Evolutionary conservation across 208 protist species (phyloP), one percentile per base, ranked within the genome.

Genomic region (Trypanosoma brucei): DNA sequence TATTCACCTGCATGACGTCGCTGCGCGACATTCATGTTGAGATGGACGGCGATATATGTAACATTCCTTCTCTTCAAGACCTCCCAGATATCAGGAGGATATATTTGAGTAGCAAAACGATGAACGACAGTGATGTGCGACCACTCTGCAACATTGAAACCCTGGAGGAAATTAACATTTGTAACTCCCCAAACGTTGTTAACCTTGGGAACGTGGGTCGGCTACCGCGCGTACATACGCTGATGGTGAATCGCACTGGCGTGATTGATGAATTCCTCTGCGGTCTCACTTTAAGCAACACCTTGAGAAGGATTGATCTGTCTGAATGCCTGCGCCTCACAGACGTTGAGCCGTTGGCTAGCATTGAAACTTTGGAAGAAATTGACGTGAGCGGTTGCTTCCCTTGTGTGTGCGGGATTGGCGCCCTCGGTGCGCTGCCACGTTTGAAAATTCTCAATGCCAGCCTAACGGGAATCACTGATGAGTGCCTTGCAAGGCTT

Each of bases 291-390:
- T 44, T 36, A 9, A 69, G 69, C 42, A n/a, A 46, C 3, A 61
- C 54, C 9, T 60, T 75, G 8, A 45, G 59, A 48, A 63, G 61
- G 33, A 56, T 76, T 38, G 61, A 72, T 34, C 52, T 78, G 34
- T 58, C 42, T 36, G 52, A 64, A 54, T 78, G 72, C 54, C 14
- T 55, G 3, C 36, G 56, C 7, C 44, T 78, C 11, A 58, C 37
- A 57, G 60, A 62, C 6, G 65, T 70, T 13, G n/a, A 58, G 11
- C 59, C 71, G 52, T 50, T 76, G 46, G 56, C 59, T 13, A 22
- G 6, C 3, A 49, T 61, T 5, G 6, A 42, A 8, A 61, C 56
- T 31, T 44, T 61, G 14, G 56, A 61, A 22, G 14, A 48, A 7
- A 13, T 61, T 3, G n/a, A 49, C 39, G 4, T 61, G 5, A 61